These are phyloP conservation scores for Rhododendron vialii DNA, from an alignment of 148 eudicot genomes.

Conservation along the genomic window DNA sequence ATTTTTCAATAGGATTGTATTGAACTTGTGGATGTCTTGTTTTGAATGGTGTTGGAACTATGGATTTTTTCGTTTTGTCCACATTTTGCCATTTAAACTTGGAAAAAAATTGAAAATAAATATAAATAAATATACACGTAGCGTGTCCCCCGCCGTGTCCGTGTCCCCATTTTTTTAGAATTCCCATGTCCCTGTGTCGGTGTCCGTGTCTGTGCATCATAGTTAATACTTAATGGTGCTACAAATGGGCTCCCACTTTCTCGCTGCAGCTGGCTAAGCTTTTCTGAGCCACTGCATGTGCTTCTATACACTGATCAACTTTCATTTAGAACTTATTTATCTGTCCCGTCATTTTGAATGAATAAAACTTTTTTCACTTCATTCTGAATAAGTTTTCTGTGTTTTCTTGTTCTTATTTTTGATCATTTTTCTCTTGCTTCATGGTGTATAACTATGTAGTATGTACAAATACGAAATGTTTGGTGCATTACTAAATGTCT, in stretches of 20 bases:
- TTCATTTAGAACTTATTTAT: background rate
- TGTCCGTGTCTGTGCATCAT: too few relatives aligned
- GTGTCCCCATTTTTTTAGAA: too few relatives aligned
- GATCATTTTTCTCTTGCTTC: background rate
- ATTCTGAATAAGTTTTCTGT: background rate
- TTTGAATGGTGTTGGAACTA: too few relatives aligned
- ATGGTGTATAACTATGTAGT: background rate
- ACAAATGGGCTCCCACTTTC: background rate
- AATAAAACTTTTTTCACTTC: background rate
- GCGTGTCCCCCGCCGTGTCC: too few relatives aligned
- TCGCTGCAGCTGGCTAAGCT: background rate
- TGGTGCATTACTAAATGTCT: background rate
- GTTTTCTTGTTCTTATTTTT: background rate
- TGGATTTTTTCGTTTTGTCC: too few relatives aligned
- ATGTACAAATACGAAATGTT: background rate
- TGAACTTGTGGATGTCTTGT: too few relatives aligned
- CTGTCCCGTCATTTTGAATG: background rate
- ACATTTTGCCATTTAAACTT: too few relatives aligned
- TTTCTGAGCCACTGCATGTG: background rate
- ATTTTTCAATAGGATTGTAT: too few relatives aligned
- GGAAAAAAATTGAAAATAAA: too few relatives aligned
- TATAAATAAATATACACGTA: too few relatives aligned
- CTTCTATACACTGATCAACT: background rate
- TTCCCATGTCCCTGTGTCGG: too few relatives aligned
- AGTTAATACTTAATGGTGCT: background rate